These are phyloP conservation scores for Pestalotiopsis sp. DNA, from an alignment of 2,329 filamentous ascomycete species.

Conservation along the genomic window DNA sequence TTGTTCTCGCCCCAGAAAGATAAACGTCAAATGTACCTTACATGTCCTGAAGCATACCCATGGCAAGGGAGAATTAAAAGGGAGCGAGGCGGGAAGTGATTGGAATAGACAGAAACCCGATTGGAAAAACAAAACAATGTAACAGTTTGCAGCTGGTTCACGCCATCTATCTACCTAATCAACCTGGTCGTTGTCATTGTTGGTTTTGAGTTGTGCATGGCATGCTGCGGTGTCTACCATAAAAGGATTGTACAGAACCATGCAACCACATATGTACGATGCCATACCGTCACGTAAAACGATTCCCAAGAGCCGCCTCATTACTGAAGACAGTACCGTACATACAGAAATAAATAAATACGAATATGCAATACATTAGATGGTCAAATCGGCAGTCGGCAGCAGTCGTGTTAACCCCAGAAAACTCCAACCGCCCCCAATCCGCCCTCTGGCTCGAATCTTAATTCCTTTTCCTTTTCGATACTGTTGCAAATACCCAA, in stretches of 20 bases:
- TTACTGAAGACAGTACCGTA: not conserved
- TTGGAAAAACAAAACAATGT: not conserved
- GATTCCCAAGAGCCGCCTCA: not conserved
- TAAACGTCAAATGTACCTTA: constrained; percentile 1
- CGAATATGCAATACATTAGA: not conserved
- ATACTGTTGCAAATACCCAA: not conserved
- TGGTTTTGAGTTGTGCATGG: not conserved
- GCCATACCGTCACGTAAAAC: not conserved
- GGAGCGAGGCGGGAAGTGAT: not conserved
- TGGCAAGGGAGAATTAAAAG: not conserved
- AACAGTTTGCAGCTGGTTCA: not conserved
- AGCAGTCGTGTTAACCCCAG: not conserved
- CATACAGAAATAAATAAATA: not conserved
- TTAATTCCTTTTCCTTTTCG: not conserved
- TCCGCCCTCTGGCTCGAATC: not conserved
- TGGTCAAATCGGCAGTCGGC: not conserved
- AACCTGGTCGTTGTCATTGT: too few relatives aligned
- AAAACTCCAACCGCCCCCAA: not conserved
- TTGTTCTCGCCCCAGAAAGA: not conserved
- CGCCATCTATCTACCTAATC: not conserved
- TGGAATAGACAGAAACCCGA: not conserved
- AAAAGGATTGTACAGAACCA: not conserved
- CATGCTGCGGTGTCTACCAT: not conserved
- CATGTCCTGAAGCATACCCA: constrained; percentile 6
- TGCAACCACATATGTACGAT: not conserved